Base-by-base conservation (phyloP, 1,284 basidiomycete species). In the Cryptococcus hybrid region DNA sequence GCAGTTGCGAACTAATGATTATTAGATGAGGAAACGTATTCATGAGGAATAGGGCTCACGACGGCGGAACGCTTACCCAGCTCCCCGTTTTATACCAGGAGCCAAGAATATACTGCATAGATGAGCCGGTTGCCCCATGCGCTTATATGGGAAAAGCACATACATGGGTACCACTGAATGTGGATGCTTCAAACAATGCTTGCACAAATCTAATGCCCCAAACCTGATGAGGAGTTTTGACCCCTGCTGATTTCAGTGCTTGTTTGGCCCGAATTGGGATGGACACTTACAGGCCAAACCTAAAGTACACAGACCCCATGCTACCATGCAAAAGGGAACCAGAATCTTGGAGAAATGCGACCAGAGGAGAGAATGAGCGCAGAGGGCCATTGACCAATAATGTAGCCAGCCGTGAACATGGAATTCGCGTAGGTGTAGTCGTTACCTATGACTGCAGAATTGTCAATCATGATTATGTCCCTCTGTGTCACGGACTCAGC, bases 291-390 rank as follows among this genome's bases (percentile, higher is more conserved):
- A 66, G 13, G 63, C 63, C 13, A 59, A 39, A n/a, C 55, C 67
- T 2, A 70, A 51, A 15, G 67, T 69, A 49, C 65, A 66, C 8
- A 72, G 8, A n/a, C 73, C 73, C 70, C 71, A 73, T 11, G 57
- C 58, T 15, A 60, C 47, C 39, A 65, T 64, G 52, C 71, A 73
- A 55, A n/a, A 68, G 73, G 73, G 59, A 75, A 72, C 69, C 67
- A 72, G 54, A 73, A 53, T 9, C 70, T 54, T 5, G 73, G 68
- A 3, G 66, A 63, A 36, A 75, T 63, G 1, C 73, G 57, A 0
- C 68, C 68, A 0, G 70, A 72, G 1, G 71, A 69, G 2, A 75
- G 58, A 47, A 75, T 65, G 46, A 75, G 43, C 0, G 69, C 70
- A 4, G 61, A 63, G 1, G 70, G 69, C 60, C 60, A 64, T 56